Evolutionary conservation across 371 early-diverging fungal species (phyloP).

Genomic region (Batrachochytrium dendrobatidis): DNA sequence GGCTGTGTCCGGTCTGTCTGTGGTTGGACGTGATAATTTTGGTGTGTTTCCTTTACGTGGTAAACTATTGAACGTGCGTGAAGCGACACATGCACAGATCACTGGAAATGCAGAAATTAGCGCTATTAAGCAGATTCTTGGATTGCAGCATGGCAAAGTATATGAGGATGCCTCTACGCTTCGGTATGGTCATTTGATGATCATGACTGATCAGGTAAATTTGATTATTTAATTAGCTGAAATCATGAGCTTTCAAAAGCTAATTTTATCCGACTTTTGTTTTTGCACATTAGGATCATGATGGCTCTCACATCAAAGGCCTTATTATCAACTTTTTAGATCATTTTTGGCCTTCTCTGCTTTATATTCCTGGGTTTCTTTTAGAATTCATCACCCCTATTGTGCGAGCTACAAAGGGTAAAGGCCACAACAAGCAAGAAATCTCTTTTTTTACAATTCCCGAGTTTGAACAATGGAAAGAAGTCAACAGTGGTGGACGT

Average conservation of each 20-base stretch:
- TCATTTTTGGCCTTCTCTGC: slow-evolving; percentile 92
- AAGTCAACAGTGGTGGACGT: slow-evolving; percentile 49
- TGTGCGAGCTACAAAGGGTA: slow-evolving; percentile 72
- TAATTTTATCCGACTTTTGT: neutral
- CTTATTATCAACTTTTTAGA: slow-evolving; percentile 98
- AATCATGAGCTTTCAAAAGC: neutral
- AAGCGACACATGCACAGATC: slow-evolving; percentile 75
- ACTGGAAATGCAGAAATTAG: slow-evolving; percentile 87
- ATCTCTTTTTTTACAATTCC: slow-evolving; percentile 93
- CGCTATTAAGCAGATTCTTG: slow-evolving; percentile 93
- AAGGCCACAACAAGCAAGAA: slow-evolving; percentile 30
- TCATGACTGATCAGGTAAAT: slow-evolving; percentile 98
- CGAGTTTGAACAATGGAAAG: slow-evolving; percentile 93
- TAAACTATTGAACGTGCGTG: slow-evolving; percentile 98
- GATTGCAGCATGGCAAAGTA: slow-evolving; percentile 84
- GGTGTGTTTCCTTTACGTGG: slow-evolving; percentile 99
- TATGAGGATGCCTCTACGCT: slow-evolving; percentile 69
- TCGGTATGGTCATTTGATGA: slow-evolving; percentile 98
- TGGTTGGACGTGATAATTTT: slow-evolving; percentile 91
- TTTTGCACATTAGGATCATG: slow-evolving; percentile 71
- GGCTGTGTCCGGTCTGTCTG: slow-evolving; percentile 88
- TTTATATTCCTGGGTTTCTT: slow-evolving; percentile 93
- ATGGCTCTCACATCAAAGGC: slow-evolving; percentile 99
- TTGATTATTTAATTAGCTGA: neutral
- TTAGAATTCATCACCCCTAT: slow-evolving; percentile 99